phyloP scores from a whole-genome alignment of 768 basidiomycete species.

The Cystobasidium onofrii region DNA sequence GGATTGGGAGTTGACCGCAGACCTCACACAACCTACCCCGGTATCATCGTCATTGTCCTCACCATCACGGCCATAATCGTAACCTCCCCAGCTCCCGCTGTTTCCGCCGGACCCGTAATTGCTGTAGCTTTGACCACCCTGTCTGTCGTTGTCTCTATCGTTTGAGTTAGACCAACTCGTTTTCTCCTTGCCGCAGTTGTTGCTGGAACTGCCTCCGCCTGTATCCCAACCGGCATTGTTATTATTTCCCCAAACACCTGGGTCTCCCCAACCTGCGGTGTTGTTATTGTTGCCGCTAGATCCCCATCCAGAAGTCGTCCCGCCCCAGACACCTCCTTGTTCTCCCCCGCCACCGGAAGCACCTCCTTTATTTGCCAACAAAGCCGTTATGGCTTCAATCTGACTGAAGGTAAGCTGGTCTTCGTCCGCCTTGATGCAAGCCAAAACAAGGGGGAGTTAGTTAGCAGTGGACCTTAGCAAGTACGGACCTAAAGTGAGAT shows the following conservation, averaged over 20 bases:
- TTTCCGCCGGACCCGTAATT: too few species aligned
- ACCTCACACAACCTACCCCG: neutral
- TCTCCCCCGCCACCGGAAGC: neutral
- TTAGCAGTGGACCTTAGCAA: neutral
- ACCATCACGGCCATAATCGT: too few species aligned
- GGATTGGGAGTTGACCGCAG: too few species aligned
- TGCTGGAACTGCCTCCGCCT: neutral
- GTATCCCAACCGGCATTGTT: neutral
- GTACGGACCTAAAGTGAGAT: too few species aligned
- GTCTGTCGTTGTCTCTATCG: too few species aligned
- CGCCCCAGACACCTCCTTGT: neutral
- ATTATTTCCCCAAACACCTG: neutral
- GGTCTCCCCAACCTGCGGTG: neutral
- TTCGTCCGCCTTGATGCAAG: neutral
- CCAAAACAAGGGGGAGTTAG: neutral
- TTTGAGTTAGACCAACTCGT: too few species aligned
- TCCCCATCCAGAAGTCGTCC: neutral
- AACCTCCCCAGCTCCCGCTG: neutral
- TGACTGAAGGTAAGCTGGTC: neutral
- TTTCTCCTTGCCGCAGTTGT: too few species aligned
- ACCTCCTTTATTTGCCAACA: neutral
- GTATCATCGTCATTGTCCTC: neutral
- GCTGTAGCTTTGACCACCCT: too few species aligned
- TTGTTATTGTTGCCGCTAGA: neutral
- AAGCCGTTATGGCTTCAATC: conserved; percentile 2